A percentile compares a stretch with the other conserved stretches of the same genome.
These are phyloP conservation scores for Penicillium digitatum DNA, from an alignment of 2,329 filamentous ascomycete genomes.

Conservation along the genomic window DNA sequence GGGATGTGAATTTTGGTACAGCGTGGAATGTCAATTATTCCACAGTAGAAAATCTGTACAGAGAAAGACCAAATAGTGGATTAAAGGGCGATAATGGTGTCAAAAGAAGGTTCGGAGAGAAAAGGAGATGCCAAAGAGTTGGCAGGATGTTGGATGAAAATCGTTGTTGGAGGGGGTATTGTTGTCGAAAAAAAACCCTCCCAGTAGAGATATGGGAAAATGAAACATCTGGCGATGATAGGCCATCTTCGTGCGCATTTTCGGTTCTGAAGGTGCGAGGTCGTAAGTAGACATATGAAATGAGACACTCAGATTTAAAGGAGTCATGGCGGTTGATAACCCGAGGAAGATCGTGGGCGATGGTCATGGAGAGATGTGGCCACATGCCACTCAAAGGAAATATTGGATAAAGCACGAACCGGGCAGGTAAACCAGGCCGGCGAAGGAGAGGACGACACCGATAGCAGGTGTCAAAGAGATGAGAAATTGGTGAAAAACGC, in stretches of 20 bases:
- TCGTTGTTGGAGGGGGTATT: constrained; percentile 6
- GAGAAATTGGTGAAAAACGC: constrained; percentile 5
- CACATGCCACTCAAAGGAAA: constrained; percentile 10
- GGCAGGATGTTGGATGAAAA: constrained; percentile 1
- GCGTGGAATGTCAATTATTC: constrained; percentile 19
- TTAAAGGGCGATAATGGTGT: constrained; percentile 31
- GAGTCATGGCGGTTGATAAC: constrained; percentile 1
- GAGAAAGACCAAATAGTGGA: constrained; percentile 24
- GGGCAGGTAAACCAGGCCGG: constrained; percentile 3
- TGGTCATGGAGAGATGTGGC: constrained; percentile 21
- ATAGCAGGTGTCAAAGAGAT: constrained; percentile 7
- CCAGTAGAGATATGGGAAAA: neutral
- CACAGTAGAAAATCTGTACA: constrained; percentile 29
- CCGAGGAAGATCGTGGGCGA: constrained; percentile 11
- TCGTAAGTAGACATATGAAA: constrained; percentile 16
- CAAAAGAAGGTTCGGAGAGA: constrained; percentile 10
- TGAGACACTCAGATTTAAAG: constrained; percentile 9
- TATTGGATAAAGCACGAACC: neutral
- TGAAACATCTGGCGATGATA: neutral
- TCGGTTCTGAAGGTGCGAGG: constrained; percentile 5
- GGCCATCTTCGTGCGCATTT: constrained; percentile 8
- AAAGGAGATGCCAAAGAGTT: constrained; percentile 10
- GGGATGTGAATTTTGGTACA: constrained; percentile 30
- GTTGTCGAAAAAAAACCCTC: neutral
- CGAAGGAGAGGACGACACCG: constrained; percentile 20